phyloP scores from a whole-genome alignment of 2,329 filamentous ascomycete species.

The Zymoseptoria ardabiliae region DNA sequence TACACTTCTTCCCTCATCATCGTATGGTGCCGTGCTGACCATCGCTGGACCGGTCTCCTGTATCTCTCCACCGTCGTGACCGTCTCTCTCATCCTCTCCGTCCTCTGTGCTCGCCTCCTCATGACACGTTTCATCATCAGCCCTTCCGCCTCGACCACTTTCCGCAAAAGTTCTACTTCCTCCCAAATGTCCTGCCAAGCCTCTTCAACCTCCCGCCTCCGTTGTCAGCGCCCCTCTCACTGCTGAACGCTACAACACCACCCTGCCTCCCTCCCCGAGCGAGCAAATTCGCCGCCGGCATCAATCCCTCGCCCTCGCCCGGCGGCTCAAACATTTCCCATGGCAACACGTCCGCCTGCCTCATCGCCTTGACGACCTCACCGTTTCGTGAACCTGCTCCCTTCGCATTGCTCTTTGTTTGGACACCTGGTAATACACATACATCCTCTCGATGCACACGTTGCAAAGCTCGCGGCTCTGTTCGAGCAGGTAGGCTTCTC shows the following conservation, averaged over 20 bases:
- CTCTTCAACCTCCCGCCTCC: background rate
- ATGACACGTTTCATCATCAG: background rate
- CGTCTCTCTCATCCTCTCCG: no score
- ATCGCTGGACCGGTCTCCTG: no score
- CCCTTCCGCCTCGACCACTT: background rate
- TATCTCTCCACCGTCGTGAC: no score
- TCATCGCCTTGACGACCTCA: background rate
- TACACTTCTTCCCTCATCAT: background rate
- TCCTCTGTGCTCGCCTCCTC: no score
- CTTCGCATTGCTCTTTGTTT: background rate
- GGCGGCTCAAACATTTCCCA: slow-evolving; percentile 15
- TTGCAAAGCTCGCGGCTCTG: background rate
- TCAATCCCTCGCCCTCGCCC: background rate
- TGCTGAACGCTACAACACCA: background rate
- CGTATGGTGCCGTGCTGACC: background rate
- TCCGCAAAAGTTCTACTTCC: background rate
- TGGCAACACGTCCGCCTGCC: slow-evolving; percentile 6
- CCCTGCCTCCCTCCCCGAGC: background rate
- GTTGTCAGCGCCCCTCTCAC: background rate
- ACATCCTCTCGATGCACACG: background rate
- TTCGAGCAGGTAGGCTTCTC: background rate
- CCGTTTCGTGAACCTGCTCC: no score
- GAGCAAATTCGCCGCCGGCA: background rate
- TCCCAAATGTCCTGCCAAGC: background rate
- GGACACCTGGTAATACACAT: background rate